These are phyloP conservation scores for Aurinia saxatilis DNA, from an alignment of 345 rosid species.

Conservation along the genomic window DNA sequence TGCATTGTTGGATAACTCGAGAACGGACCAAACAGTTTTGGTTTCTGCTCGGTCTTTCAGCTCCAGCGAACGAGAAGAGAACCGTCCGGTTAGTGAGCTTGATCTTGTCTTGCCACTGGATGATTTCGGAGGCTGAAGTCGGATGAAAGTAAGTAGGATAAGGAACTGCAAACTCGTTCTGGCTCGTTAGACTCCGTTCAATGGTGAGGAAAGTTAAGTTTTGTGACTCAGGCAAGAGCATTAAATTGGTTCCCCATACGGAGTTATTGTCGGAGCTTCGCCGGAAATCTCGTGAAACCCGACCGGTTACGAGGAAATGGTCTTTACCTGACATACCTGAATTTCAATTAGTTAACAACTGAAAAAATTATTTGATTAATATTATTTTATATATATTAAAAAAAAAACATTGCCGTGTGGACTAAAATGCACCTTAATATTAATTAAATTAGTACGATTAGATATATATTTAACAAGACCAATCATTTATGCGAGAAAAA, in stretches of 20 bases:
- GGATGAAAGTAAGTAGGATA: slow-evolving; percentile 69
- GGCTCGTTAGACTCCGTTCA: slow-evolving; percentile 35
- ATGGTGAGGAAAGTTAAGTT: slow-evolving; percentile 48
- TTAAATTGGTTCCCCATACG: slow-evolving; percentile 46
- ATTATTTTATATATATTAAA: too few species aligned
- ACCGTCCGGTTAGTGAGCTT: slow-evolving; percentile 14
- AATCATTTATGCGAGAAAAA: too few species aligned
- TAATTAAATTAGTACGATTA: too few species aligned
- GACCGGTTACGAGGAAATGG: slow-evolving; percentile 56
- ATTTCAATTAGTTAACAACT: neutral
- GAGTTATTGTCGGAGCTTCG: slow-evolving; percentile 17
- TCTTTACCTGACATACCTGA: slow-evolving; percentile 42
- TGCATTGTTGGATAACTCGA: slow-evolving; percentile 41
- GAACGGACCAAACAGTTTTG: slow-evolving; percentile 30
- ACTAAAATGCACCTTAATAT: too few species aligned
- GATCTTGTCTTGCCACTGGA: slow-evolving; percentile 40
- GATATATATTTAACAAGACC: too few species aligned
- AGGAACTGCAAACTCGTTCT: slow-evolving; percentile 50
- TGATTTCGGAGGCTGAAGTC: slow-evolving; percentile 17
- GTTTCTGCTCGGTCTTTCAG: slow-evolving; percentile 35
- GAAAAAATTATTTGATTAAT: too few species aligned
- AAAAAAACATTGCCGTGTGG: too few species aligned
- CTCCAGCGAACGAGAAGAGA: slow-evolving; percentile 51
- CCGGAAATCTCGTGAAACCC: slow-evolving; percentile 48
- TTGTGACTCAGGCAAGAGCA: slow-evolving; percentile 38